Conservation (phyloP, 495 filamentous ascomycete species). For the Aspergillus diversus region DNA sequence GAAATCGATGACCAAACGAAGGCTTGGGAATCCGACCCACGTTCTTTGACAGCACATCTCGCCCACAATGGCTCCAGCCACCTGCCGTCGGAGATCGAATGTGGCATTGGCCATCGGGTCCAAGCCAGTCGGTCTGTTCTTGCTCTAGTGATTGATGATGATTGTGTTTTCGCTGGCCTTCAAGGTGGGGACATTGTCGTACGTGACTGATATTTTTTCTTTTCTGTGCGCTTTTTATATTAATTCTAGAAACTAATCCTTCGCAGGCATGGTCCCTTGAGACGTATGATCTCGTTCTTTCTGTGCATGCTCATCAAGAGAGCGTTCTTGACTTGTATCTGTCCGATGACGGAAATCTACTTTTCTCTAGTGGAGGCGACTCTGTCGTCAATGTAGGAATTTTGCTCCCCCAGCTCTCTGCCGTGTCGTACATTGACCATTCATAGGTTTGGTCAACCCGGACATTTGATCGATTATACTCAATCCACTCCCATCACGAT, state of each 20-base stretch:
- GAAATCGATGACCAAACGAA: slow-evolving; percentile 47
- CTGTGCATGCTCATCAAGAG: slow-evolving; percentile 82
- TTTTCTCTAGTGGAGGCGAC: slow-evolving; percentile 94
- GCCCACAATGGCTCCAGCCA: slow-evolving; percentile 16
- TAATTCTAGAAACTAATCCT: slow-evolving; percentile 15
- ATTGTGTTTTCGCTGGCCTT: slow-evolving; percentile 72
- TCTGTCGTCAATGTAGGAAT: slow-evolving; percentile 82
- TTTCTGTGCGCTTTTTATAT: slow-evolving; percentile 7
- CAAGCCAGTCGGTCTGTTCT: slow-evolving; percentile 51
- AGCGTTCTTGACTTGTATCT: slow-evolving; percentile 87
- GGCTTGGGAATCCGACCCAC: slow-evolving; percentile 44
- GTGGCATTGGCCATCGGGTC: slow-evolving; percentile 52
- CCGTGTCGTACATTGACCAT: slow-evolving; percentile 11
- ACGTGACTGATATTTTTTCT: slow-evolving; percentile 24
- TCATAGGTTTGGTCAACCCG: slow-evolving; percentile 65
- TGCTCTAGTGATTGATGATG: slow-evolving; percentile 50
- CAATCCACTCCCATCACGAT: slow-evolving; percentile 91
- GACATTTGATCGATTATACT: slow-evolving; percentile 72
- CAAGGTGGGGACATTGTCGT: slow-evolving; percentile 90
- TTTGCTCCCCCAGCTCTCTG: slow-evolving; percentile 12
- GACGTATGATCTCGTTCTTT: slow-evolving; percentile 76
- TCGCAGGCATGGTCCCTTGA: slow-evolving; percentile 78
- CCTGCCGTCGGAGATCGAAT: slow-evolving; percentile 26
- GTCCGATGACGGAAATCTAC: slow-evolving; percentile 69
- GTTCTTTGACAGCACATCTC: slow-evolving; percentile 24